A percentile compares a stretch with the other conserved stretches of the same genome.
Evolutionary conservation across 176 grass and related monocot genomes (phyloP).

Genomic region (Eremochloa ophiuroides): DNA sequence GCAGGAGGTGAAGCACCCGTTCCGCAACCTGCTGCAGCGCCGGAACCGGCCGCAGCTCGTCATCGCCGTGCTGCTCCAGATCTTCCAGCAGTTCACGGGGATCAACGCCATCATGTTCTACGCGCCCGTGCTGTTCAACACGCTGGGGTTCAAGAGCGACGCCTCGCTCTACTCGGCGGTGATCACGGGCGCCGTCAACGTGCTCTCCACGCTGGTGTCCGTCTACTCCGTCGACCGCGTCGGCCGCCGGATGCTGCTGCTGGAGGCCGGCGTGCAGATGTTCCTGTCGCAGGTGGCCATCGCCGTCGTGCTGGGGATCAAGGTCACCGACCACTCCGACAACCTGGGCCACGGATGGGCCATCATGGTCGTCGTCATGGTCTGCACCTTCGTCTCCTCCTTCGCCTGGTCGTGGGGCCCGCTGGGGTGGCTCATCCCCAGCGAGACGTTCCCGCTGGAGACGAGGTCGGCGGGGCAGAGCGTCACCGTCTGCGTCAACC

Average conservation of each 20-base stretch:
- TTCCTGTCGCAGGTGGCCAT: conserved; percentile 74
- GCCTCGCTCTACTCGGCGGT: conserved; percentile 85
- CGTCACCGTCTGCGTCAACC: conserved; percentile 87
- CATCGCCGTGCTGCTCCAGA: conserved; percentile 86
- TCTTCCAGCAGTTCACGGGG: conserved; percentile 93
- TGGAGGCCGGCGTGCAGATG: conserved; percentile 98
- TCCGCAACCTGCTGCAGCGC: conserved; percentile 76
- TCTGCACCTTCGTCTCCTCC: conserved; percentile 85
- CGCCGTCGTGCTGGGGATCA: conserved; percentile 60
- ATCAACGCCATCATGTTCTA: conserved; percentile 99
- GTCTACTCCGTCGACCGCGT: conserved; percentile 81
- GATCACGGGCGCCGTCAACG: conserved; percentile 89
- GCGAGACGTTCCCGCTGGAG: conserved; percentile 94
- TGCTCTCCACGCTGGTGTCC: conserved; percentile 82
- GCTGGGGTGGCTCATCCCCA: conserved; percentile 92
- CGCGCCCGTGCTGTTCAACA: conserved; percentile 91
- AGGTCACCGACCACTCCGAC: conserved; percentile 67
- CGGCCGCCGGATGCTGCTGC: conserved; percentile 72
- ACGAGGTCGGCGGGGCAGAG: conserved; percentile 88
- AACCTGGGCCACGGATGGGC: conserved; percentile 55
- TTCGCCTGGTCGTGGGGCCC: conserved; percentile 97
- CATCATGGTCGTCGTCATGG: conserved; percentile 66
- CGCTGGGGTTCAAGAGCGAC: conserved; percentile 82
- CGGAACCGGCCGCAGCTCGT: conserved; percentile 69
- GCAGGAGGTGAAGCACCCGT: conserved; percentile 88